These are phyloP conservation scores for Wickerhamomyces sp. DNA, from an alignment of 1,139 yeast species.

Conservation along the genomic window DNA sequence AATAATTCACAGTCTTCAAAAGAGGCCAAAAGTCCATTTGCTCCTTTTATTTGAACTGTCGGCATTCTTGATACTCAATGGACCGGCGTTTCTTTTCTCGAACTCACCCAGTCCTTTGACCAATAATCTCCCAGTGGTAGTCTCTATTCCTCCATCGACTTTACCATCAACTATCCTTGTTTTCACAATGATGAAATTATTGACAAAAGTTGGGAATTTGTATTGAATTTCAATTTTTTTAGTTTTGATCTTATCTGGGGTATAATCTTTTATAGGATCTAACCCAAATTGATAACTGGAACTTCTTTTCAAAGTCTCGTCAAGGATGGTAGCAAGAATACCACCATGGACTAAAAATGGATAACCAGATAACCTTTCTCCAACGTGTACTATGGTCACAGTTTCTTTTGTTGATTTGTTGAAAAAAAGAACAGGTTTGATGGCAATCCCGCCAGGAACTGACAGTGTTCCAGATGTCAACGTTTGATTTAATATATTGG, in stretches of 20 bases:
- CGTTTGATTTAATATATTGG: conserved; percentile 26
- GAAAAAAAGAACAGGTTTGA: conserved; percentile 68
- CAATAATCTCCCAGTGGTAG: conserved; percentile 34
- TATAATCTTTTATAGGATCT: conserved; percentile 28
- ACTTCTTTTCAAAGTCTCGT: conserved; percentile 63
- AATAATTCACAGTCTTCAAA: neutral
- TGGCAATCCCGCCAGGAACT: conserved; percentile 75
- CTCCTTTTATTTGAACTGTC: neutral
- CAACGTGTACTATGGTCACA: conserved; percentile 69
- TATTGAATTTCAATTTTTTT: conserved; percentile 49
- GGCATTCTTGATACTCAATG: neutral
- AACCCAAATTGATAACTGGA: conserved; percentile 37
- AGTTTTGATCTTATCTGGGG: conserved; percentile 32
- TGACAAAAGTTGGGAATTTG: conserved; percentile 70
- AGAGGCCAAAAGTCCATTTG: neutral
- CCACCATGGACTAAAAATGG: conserved; percentile 93
- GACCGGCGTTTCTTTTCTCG: conserved; percentile 4
- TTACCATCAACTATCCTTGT: conserved; percentile 31
- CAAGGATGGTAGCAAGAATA: conserved; percentile 73
- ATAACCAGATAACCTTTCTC: conserved; percentile 77
- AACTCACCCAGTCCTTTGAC: conserved; percentile 39
- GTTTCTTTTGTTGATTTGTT: conserved; percentile 54
- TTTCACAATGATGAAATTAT: conserved; percentile 68
- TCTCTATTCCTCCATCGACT: conserved; percentile 39
- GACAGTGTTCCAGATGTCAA: conserved; percentile 28